Evolutionary conservation across 768 basidiomycete genomes (phyloP).

Genomic region (Piloderma croceum): DNA sequence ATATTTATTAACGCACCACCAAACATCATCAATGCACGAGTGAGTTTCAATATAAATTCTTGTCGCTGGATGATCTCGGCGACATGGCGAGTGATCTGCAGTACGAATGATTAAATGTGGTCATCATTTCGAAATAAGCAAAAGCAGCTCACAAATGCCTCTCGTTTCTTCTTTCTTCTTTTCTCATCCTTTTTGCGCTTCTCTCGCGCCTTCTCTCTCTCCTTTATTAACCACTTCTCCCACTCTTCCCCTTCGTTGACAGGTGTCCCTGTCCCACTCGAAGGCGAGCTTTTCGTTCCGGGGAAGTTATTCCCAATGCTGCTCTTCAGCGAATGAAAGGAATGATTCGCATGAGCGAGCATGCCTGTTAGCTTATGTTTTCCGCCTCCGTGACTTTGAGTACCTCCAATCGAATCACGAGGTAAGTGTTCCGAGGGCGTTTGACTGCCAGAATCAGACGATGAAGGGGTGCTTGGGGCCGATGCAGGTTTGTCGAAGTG

Average conservation of each 20-base stretch:
- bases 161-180: conserved; percentile 54
- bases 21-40: conserved; percentile 86
- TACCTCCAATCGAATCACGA: too few species aligned
- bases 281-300: too few species aligned
- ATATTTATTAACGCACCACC: too few species aligned
- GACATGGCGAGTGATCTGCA: conserved; percentile 75
- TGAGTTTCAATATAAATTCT: conserved; percentile 79
- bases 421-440: too few species aligned
- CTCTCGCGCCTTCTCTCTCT: conserved; percentile 23
- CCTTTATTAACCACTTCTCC: conserved; percentile 14
- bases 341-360: too few species aligned
- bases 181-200: conserved; percentile 32
- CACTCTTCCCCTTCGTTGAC: conserved; percentile 17
- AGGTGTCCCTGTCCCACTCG: conserved; percentile 10
- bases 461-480: too few species aligned
- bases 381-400: too few species aligned
- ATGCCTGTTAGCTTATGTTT: too few species aligned
- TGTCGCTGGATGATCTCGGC: conserved; percentile 78
- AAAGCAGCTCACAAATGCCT: conserved; percentile 60
- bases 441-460: too few species aligned
- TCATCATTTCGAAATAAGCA: not conserved
- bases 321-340: too few species aligned
- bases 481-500: too few species aligned
- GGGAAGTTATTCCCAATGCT: too few species aligned
- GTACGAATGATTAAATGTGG: not conserved